Percentiles rank a stretch among this genome's conserved stretches.
These are phyloP conservation scores for Penicillium cosmopolitanum DNA, from an alignment of 495 filamentous ascomycete species.

Conservation along the genomic window DNA sequence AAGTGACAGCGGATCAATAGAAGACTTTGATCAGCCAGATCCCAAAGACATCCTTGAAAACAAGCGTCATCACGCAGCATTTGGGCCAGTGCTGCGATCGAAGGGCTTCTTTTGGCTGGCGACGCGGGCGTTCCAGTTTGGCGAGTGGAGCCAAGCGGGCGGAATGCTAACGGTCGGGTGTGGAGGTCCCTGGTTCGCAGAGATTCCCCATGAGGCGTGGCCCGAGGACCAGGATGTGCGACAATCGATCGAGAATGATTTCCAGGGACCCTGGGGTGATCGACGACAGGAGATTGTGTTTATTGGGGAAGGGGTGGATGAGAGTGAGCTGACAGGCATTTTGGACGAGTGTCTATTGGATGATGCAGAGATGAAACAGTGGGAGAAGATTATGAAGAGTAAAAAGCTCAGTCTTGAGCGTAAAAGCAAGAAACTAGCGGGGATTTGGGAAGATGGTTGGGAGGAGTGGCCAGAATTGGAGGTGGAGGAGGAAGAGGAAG, in stretches of 20 bases:
- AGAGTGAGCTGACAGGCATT: constrained; percentile 38
- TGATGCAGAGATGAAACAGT: constrained; percentile 52
- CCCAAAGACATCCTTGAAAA: constrained; percentile 45
- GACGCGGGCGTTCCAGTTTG: constrained; percentile 48
- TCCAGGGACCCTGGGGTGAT: constrained; percentile 59
- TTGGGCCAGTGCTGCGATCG: constrained; percentile 47
- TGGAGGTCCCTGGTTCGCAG: constrained; percentile 58
- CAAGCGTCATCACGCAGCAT: constrained; percentile 45
- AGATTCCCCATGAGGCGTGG: constrained; percentile 49
- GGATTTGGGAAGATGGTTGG: constrained; percentile 59
- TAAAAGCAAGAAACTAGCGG: constrained; percentile 42
- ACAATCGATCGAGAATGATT: constrained; percentile 47
- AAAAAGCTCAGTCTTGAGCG: constrained; percentile 31
- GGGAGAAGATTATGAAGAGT: constrained; percentile 54
- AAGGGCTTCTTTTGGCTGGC: constrained; percentile 55
- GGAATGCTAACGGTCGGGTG: constrained; percentile 59
- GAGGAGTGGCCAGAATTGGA: constrained; percentile 55
- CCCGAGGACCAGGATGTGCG: constrained; percentile 47
- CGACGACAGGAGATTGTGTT: constrained; percentile 63
- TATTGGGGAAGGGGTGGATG: constrained; percentile 58
- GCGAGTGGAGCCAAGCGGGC: constrained; percentile 65
- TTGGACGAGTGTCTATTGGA: constrained; percentile 56
- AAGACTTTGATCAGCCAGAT: constrained; percentile 43
- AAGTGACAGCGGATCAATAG: constrained; percentile 25
- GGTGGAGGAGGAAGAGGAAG: constrained; percentile 40